Conservation (phyloP, 2,329 filamentous ascomycete genomes). For the Penicillium sp. region DNA sequence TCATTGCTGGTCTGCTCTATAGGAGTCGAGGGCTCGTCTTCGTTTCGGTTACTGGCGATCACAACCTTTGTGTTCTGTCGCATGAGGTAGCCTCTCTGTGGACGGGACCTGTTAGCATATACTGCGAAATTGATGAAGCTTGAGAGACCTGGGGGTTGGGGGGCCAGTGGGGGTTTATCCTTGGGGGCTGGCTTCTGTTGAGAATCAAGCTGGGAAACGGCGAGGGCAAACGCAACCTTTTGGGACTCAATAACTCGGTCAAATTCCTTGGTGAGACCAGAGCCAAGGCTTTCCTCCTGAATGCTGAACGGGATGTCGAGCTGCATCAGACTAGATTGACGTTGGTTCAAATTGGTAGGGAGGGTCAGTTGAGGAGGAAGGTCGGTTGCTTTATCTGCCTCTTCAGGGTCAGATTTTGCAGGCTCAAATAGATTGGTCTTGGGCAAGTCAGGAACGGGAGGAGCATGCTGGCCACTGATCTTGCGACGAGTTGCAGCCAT, state of each 20-base stretch:
- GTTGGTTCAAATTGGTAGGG: conserved; percentile 48
- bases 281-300: conserved; percentile 69
- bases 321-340: conserved; percentile 76
- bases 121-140: conserved; percentile 26
- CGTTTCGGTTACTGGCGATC: conserved; percentile 77
- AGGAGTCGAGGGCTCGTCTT: conserved; percentile 53
- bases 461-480: conserved; percentile 74
- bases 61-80: conserved; percentile 97
- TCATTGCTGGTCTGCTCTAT: conserved; percentile 30
- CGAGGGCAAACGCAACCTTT: conserved; percentile 75
- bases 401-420: conserved; percentile 16
- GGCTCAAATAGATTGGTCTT: conserved; percentile 29
- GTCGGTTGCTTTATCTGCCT: conserved; percentile 11
- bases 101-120: conserved; percentile 66
- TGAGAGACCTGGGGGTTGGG: conserved; percentile 26
- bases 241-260: conserved; percentile 93
- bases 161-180: conserved; percentile 14
- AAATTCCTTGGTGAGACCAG: conserved; percentile 90
- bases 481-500: conserved; percentile 87
- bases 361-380: conserved; percentile 21
- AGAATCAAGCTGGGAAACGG: conserved; percentile 44
- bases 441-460: conserved; percentile 32
- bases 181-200: conserved; percentile 13
- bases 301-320: conserved; percentile 78
- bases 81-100: conserved; percentile 98